Evolutionary conservation across 306 rosid genomes (phyloP), one percentile per base, ranked within the genome.

Genomic region (Sicyos edulis): DNA sequence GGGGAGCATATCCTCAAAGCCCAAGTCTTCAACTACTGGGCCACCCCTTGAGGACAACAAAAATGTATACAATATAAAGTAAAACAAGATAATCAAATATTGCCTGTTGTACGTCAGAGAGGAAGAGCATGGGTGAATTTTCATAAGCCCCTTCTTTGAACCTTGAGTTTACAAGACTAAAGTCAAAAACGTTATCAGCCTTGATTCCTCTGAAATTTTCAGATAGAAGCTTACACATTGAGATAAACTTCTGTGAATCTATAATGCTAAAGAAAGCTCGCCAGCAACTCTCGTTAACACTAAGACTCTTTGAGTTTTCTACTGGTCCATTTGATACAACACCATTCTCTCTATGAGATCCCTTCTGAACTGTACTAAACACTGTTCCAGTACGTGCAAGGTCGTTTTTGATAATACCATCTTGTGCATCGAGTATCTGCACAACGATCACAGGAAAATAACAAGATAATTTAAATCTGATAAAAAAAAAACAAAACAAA

Each of bases 51-150:
- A n/a, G n/a, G n/a, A n/a, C 52, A 34, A 14, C 57, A 61, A 74
- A 60, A 29, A 52, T 34, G 12, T 22, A 32, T 22, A 61, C 12
- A 74, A 29, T 60, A 24, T 19, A 17, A 57, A 51, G 50, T 47
- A 32, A 68, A 62, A 55, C 45, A 26, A 21, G 57, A 57, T 22
- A 32, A 44, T 11, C 57, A 69, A 74, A 74, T 76, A 79, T 77
- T 86, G 86, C 99, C 99, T 86, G 89, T 79, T 89, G 89, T 81
- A 91, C 70, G 80, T 95, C 99, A 64, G 85, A 76, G 77, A 84
- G 83, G 91, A 95, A 89, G 79, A 89, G 97, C 73, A 61, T 26
- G 4, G 97, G 95, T 8, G 92, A 78, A 53, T 77, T 78, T 81
- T 91, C 95, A 77, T 95, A 95, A 74, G 75, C 83, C 60, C 88